A percentile compares a stretch with the other conserved stretches of the same genome.
Conservation (phyloP, 225 moss, liverwort and hornwort species). For the Anthoceros angustus region DNA sequence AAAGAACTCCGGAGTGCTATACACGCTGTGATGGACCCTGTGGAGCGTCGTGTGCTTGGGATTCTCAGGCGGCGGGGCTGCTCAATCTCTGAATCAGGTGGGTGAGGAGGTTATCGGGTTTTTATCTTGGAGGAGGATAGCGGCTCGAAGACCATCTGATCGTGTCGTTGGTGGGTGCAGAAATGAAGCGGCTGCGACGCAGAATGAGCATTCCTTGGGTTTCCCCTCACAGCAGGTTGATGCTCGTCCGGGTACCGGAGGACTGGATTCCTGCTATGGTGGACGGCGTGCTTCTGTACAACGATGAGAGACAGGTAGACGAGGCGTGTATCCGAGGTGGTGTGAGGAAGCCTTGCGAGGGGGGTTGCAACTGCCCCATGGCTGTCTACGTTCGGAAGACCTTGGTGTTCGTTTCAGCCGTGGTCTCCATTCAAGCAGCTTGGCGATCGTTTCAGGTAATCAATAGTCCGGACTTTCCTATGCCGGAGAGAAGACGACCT, state of each 20-base stretch:
- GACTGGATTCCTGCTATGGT: neutral
- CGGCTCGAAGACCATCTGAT: no score
- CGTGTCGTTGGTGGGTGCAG: neutral
- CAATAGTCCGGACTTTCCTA: neutral
- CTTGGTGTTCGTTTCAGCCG: neutral
- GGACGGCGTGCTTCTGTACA: neutral
- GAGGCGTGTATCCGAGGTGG: neutral
- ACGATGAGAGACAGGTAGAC: neutral
- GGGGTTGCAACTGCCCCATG: neutral
- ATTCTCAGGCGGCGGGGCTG: neutral
- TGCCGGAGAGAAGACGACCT: neutral
- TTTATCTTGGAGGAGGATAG: no score
- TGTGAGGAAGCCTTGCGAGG: neutral
- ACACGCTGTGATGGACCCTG: neutral
- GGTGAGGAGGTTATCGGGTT: neutral
- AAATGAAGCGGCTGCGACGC: neutral
- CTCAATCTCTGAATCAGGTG: neutral
- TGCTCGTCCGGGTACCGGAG: neutral
- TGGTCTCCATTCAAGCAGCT: neutral
- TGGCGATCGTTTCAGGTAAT: neutral
- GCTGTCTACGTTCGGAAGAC: neutral
- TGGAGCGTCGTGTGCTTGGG: neutral
- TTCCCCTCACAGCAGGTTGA: neutral
- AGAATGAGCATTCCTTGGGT: neutral
- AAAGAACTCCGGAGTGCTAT: neutral